phyloP scores from a whole-genome alignment of 2,329 filamentous ascomycete genomes.

The Neonectria punicea region DNA sequence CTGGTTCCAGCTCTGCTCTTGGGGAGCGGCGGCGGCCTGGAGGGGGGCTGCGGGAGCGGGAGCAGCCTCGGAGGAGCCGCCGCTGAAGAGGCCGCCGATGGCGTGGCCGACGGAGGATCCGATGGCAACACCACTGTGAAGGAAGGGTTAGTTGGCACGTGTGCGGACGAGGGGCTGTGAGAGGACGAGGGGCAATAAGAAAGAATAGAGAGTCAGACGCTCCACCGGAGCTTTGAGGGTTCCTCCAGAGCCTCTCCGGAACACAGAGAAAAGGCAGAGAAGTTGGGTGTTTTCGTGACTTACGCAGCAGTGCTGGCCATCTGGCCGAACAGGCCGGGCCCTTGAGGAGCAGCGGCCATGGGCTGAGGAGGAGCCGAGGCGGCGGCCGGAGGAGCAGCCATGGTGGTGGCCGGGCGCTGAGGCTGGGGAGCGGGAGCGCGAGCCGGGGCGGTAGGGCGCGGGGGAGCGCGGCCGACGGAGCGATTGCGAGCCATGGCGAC shows the following conservation, averaged over 20 bases:
- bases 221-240: neutral
- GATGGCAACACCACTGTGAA: constrained; percentile 87
- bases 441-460: constrained; percentile 73
- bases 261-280: neutral
- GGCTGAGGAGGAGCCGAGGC: constrained; percentile 47
- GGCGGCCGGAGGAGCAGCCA: constrained; percentile 64
- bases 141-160: constrained; percentile 33
- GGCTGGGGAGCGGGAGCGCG: constrained; percentile 69
- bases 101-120: constrained; percentile 96
- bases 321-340: constrained; percentile 91
- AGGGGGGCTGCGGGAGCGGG: constrained; percentile 61
- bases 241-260: neutral
- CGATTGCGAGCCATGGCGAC: constrained; percentile 79
- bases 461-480: constrained; percentile 72
- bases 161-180: constrained; percentile 15
- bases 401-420: constrained; percentile 76
- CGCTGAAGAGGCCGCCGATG: constrained; percentile 87
- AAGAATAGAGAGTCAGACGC: neutral
- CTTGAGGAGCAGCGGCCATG: constrained; percentile 58
- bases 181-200: constrained; percentile 8
- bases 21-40: constrained; percentile 55
- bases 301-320: constrained; percentile 99
- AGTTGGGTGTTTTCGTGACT: constrained; percentile 53
- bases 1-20: constrained; percentile 63
- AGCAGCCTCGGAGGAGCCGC: constrained; percentile 69